Conservation (phyloP, 2,329 filamentous ascomycete genomes). For the Samsoniella hepiali region DNA sequence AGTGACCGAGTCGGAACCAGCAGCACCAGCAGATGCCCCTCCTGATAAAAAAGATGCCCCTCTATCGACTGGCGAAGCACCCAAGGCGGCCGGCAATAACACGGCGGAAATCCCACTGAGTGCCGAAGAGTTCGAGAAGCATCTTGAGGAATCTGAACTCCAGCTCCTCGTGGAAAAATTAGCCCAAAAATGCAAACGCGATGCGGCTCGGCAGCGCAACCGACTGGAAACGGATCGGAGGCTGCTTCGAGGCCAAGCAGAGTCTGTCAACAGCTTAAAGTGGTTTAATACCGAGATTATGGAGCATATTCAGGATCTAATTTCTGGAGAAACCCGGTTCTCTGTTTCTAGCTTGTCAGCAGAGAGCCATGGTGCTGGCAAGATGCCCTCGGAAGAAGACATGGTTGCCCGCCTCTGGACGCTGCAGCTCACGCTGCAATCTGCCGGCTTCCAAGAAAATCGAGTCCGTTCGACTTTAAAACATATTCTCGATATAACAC, state of each 20-base stretch:
- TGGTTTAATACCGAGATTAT: slow-evolving; percentile 81
- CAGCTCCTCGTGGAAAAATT: slow-evolving; percentile 85
- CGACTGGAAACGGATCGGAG: slow-evolving; percentile 84
- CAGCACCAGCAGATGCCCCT: not conserved
- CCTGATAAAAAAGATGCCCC: slow-evolving; percentile 26
- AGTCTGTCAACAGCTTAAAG: slow-evolving; percentile 66
- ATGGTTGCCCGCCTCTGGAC: slow-evolving; percentile 80
- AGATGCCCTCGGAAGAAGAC: slow-evolving; percentile 70
- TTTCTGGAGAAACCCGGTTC: slow-evolving; percentile 62
- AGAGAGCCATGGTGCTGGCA: slow-evolving; percentile 44
- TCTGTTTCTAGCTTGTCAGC: slow-evolving; percentile 47
- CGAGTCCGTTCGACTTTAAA: slow-evolving; percentile 63
- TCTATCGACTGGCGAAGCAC: slow-evolving; percentile 28
- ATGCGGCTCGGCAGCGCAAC: slow-evolving; percentile 70
- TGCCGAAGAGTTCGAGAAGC: slow-evolving; percentile 84
- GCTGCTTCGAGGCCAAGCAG: slow-evolving; percentile 74
- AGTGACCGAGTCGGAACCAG: slow-evolving; percentile 35
- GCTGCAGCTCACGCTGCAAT: slow-evolving; percentile 67
- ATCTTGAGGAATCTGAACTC: slow-evolving; percentile 86
- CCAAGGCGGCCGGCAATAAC: slow-evolving; percentile 18
- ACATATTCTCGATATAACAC: slow-evolving; percentile 64
- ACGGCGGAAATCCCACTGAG: slow-evolving; percentile 52
- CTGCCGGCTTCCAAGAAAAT: slow-evolving; percentile 63
- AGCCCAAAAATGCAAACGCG: slow-evolving; percentile 72
- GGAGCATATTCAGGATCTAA: slow-evolving; percentile 71